Percentiles rank a stretch among this genome's conserved stretches.
These are phyloP conservation scores for Acanthamoeba lenticulata DNA, from an alignment of 208 protist genomes.

Conservation along the genomic window DNA sequence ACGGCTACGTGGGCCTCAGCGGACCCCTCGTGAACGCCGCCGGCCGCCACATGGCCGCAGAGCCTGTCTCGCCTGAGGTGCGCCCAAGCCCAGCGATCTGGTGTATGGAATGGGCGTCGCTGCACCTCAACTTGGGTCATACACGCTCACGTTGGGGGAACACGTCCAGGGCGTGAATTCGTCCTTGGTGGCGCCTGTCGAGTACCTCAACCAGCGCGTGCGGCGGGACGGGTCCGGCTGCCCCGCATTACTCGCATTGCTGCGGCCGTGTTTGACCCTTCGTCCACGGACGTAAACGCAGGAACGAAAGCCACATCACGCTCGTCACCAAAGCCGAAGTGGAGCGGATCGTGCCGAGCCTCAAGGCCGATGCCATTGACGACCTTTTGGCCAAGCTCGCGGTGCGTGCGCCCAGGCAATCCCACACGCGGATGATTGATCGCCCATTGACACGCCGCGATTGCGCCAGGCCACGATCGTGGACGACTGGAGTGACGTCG, in stretches of 20 bases:
- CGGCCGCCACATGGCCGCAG: background rate
- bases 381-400: background rate
- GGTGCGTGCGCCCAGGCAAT: background rate
- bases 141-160: no score
- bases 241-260: no score
- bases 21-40: background rate
- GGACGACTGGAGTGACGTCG: constrained; percentile 22
- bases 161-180: background rate
- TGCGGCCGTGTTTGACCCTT: no score
- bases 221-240: background rate
- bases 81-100: no score
- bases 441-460: no score
- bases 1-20: constrained; percentile 1
- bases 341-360: background rate
- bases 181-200: background rate
- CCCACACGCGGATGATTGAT: no score
- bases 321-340: background rate
- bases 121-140: no score
- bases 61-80: background rate
- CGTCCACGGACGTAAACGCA: no score
- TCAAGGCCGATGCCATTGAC: background rate
- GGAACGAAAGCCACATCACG: constrained; percentile 12
- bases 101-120: no score
- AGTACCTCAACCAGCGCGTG: background rate
- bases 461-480: background rate